These are phyloP conservation scores for Dactylellina drechsleri DNA, from an alignment of 2,329 filamentous ascomycete genomes.

Conservation along the genomic window DNA sequence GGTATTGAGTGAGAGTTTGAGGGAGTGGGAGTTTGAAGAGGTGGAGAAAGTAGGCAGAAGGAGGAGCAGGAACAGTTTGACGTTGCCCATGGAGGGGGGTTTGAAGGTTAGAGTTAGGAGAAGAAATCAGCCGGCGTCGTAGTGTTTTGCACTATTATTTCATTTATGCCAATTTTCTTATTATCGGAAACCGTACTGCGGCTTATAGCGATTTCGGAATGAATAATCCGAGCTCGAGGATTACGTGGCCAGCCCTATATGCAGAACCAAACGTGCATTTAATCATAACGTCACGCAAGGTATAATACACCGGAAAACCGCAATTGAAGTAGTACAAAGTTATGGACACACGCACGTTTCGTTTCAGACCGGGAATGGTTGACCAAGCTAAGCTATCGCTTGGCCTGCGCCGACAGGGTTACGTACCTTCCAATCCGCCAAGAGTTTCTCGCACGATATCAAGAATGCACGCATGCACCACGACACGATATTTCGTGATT, in stretches of 20 bases:
- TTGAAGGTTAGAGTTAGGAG: constrained; percentile 42
- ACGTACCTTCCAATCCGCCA: too few species aligned
- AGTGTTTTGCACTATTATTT: background rate
- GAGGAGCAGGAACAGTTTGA: constrained; percentile 50
- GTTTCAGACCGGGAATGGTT: background rate
- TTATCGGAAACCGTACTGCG: too few species aligned
- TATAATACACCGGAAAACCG: too few species aligned
- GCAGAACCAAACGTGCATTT: too few species aligned
- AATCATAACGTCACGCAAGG: constrained; percentile 2
- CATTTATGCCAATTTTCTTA: too few species aligned
- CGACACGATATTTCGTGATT: too few species aligned
- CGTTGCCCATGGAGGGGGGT: constrained; percentile 49
- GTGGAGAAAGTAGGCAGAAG: constrained; percentile 48
- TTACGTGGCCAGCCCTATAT: constrained; percentile 31
- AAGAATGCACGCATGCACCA: too few species aligned
- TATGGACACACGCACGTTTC: too few species aligned
- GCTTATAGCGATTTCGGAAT: too few species aligned
- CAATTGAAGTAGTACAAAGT: too few species aligned
- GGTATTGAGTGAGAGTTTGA: constrained; percentile 47
- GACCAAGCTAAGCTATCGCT: constrained; percentile 8
- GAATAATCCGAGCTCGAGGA: constrained; percentile 2
- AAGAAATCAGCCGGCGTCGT: constrained; percentile 4
- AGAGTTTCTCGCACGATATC: too few species aligned
- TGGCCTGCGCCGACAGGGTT: background rate
- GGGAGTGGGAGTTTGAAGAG: constrained; percentile 48